Evolutionary conservation across 2,329 filamentous ascomycete species (phyloP).

Genomic region (Nothophoma quercina): DNA sequence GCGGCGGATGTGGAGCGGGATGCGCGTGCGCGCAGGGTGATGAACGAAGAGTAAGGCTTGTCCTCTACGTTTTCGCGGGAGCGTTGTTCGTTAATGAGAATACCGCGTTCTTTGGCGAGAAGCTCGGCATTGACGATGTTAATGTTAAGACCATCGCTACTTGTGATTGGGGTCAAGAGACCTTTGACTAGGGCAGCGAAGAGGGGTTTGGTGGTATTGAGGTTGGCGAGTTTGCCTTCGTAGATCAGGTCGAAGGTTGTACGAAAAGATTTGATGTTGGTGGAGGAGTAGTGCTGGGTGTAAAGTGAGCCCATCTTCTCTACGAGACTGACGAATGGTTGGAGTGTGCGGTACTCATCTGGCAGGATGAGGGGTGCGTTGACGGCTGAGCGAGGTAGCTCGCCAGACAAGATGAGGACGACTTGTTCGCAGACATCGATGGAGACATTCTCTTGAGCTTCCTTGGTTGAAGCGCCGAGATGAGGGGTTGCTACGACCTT

Average conservation of each 20-base stretch:
- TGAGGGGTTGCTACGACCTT: conserved; percentile 81
- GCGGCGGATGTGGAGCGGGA: conserved; percentile 47
- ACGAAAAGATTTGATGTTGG: conserved; percentile 57
- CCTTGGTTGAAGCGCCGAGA: conserved; percentile 78
- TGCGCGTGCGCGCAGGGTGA: conserved; percentile 69
- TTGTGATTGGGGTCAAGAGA: conserved; percentile 71
- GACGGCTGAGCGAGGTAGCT: conserved; percentile 77
- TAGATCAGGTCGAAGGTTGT: conserved; percentile 79
- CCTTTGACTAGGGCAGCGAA: conserved; percentile 83
- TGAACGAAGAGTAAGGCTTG: conserved; percentile 72
- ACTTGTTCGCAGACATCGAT: conserved; percentile 85
- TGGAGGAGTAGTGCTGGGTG: conserved; percentile 73
- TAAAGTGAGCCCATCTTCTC: conserved; percentile 83
- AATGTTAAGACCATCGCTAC: conserved; percentile 71
- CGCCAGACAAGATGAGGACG: conserved; percentile 73
- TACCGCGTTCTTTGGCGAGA: conserved; percentile 78
- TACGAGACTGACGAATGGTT: conserved; percentile 77
- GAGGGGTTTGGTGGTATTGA: conserved; percentile 78
- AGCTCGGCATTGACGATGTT: conserved; percentile 85
- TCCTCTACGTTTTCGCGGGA: conserved; percentile 67
- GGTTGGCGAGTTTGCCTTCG: conserved; percentile 74
- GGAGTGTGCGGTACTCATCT: conserved; percentile 79
- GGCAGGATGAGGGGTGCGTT: conserved; percentile 83
- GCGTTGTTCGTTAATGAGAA: conserved; percentile 77
- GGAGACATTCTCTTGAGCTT: conserved; percentile 85